Conservation (phyloP, 208 protist species). For the Crithidia expoeki region DNA sequence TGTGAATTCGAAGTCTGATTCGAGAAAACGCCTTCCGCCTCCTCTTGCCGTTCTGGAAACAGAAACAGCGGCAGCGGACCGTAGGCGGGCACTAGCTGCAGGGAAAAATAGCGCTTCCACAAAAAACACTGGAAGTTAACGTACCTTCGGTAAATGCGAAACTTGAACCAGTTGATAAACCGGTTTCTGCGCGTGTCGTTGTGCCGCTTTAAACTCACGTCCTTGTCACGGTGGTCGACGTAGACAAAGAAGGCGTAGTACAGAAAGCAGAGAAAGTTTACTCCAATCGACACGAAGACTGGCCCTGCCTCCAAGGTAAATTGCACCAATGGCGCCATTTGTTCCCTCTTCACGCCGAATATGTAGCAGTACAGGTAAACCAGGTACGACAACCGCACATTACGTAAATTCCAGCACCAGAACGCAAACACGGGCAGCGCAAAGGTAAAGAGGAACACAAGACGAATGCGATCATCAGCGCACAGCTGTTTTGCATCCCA, state of each 20-base stretch:
- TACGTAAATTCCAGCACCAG: constrained; percentile 15
- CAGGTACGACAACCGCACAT: constrained; percentile 13
- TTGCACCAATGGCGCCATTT: background rate
- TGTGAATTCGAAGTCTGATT: background rate
- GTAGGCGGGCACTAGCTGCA: constrained; percentile 42
- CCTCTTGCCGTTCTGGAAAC: constrained; percentile 18
- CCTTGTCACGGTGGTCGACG: constrained; percentile 33
- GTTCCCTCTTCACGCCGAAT: background rate
- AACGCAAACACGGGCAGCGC: constrained; percentile 17
- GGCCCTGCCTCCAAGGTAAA: background rate
- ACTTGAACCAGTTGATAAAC: constrained; percentile 40
- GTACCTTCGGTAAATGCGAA: constrained; percentile 24
- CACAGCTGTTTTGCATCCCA: constrained; percentile 24
- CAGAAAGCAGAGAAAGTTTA: background rate
- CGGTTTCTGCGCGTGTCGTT: constrained; percentile 27
- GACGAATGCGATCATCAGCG: constrained; percentile 22
- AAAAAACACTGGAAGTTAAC: constrained; percentile 29
- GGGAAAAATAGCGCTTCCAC: constrained; percentile 41
- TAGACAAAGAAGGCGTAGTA: constrained; percentile 35
- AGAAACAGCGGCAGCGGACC: constrained; percentile 43
- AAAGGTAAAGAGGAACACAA: constrained; percentile 29
- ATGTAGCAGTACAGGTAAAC: constrained; percentile 7
- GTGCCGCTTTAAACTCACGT: constrained; percentile 35
- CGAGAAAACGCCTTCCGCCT: background rate
- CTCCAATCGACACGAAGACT: background rate